A percentile compares a stretch with the other conserved stretches of the same genome.
Conservation (phyloP, 306 rosid genomes). For the Rubus parviflorus region DNA sequence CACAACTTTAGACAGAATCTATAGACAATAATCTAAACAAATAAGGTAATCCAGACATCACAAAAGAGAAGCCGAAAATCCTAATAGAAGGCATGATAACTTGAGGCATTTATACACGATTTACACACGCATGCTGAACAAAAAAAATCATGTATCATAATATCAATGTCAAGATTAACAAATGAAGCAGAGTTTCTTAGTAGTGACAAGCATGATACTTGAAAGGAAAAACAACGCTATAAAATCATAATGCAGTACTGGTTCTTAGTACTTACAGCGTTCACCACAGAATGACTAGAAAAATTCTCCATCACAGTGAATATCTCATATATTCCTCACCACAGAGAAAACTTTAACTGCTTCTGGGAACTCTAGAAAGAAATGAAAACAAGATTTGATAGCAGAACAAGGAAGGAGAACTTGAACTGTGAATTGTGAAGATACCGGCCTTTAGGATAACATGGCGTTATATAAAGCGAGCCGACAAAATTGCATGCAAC, state of each 20-base stretch:
- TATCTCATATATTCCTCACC: not conserved
- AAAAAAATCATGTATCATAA: constrained; percentile 4
- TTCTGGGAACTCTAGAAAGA: constrained; percentile 5
- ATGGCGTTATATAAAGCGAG: not conserved
- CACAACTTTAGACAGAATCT: not conserved
- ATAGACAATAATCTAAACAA: not conserved
- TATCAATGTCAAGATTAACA: not conserved
- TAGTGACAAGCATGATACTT: not conserved
- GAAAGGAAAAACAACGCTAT: not conserved
- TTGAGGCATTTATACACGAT: not conserved
- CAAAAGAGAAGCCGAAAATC: not conserved
- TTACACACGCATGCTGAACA: not conserved
- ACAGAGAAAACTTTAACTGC: not conserved
- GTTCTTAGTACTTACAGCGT: constrained; percentile 6
- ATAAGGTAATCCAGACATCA: constrained; percentile 4
- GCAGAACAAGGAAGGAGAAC: not conserved
- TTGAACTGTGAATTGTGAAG: constrained; percentile 8
- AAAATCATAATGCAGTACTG: not conserved
- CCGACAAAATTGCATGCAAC: constrained; percentile 14
- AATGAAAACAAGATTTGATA: constrained; percentile 1
- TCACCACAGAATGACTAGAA: not conserved
- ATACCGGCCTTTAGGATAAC: not conserved
- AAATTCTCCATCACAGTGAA: constrained; percentile 2
- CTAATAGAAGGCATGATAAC: constrained; percentile 5
- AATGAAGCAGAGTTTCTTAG: not conserved